Evolutionary conservation across 2,329 filamentous ascomycete species (phyloP), one percentile per base, ranked within the genome.

Genomic region (Hypoxylon sp.): DNA sequence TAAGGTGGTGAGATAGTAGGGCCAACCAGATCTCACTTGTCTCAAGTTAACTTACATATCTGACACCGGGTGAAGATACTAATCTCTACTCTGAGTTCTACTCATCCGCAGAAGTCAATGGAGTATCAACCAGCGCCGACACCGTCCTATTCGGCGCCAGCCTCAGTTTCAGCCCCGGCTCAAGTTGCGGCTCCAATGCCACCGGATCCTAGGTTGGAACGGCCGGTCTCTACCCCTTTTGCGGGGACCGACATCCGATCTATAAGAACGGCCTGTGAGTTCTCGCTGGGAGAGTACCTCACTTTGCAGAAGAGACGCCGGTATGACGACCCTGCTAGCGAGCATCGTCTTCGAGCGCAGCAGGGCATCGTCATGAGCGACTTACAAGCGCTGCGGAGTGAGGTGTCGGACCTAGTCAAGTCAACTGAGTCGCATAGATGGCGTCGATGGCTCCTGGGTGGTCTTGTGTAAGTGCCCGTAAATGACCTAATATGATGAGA

Each of bases 361-460:
- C 79, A 79, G 5, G 78, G 74, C 27, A 67, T 81, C 6, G 78
- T 82, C n/a, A 67, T 84, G 8, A 76, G 74, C 16, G 83, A 86
- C 54, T 70, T 88, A 65, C 78, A 77, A 41, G 74, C 71, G 0
- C 72, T 88, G 67, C 77, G 83, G 19, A 75, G 77, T 21, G 79
- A 84, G 65, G 79, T 87, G 2, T 75, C 79, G 3, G 75, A 75
- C 2, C 70, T 86, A 45, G 78, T 79, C 32, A 82, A 79, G 68
- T 75, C 74, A 9, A 82, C 81, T 0, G 83, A 87, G 74, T 77
- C 78, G 32, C 80, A 83, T 46, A 80, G 86, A 34, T 87, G 85
- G 84, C 79, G 84, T 48, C 80, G 80, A 66, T 86, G 84, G 81
- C 70, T 87, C 12, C 72, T 87, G 1, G 85, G 86, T 2, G 84